A percentile compares a stretch with the other conserved stretches of the same genome.
Evolutionary conservation across 2,329 filamentous ascomycete species (phyloP).

Genomic region (Pseudopyrenochaeta lycopersici): DNA sequence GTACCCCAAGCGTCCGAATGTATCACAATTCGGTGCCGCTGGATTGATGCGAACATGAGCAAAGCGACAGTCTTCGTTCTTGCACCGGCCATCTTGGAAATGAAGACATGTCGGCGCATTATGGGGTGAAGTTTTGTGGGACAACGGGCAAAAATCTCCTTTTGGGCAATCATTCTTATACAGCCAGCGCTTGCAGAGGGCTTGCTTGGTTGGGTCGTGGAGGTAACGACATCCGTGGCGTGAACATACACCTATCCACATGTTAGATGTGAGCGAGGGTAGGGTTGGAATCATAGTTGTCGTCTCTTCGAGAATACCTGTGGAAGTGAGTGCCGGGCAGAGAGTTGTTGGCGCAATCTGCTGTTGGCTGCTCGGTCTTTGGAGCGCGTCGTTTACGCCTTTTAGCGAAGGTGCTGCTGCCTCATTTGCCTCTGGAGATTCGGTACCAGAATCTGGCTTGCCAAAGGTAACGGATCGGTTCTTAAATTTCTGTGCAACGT

Average conservation of each 20-base stretch:
- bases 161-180: slow-evolving; percentile 79
- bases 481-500: slow-evolving; percentile 13
- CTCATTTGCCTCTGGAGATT: slow-evolving; percentile 6
- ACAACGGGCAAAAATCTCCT: slow-evolving; percentile 86
- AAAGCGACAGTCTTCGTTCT: slow-evolving; percentile 86
- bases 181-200: slow-evolving; percentile 88
- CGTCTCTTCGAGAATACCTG: slow-evolving; percentile 38
- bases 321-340: slow-evolving; percentile 40
- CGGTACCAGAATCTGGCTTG: slow-evolving; percentile 8
- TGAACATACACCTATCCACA: slow-evolving; percentile 75
- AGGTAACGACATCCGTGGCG: slow-evolving; percentile 81
- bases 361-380: slow-evolving; percentile 13
- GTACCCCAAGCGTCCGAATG: slow-evolving; percentile 87
- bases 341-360: slow-evolving; percentile 18
- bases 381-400: slow-evolving; percentile 1
- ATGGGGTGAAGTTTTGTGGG: slow-evolving; percentile 83
- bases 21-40: slow-evolving; percentile 79
- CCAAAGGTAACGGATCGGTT: slow-evolving; percentile 23
- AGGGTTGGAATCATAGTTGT: slow-evolving; percentile 7
- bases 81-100: slow-evolving; percentile 89
- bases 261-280: slow-evolving; percentile 24
- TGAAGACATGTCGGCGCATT: slow-evolving; percentile 89
- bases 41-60: slow-evolving; percentile 82
- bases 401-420: not conserved
- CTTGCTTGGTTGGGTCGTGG: slow-evolving; percentile 87